These are phyloP conservation scores for Tieghemiomyces parasiticus DNA, from an alignment of 192 early-diverging fungal species.

Conservation along the genomic window DNA sequence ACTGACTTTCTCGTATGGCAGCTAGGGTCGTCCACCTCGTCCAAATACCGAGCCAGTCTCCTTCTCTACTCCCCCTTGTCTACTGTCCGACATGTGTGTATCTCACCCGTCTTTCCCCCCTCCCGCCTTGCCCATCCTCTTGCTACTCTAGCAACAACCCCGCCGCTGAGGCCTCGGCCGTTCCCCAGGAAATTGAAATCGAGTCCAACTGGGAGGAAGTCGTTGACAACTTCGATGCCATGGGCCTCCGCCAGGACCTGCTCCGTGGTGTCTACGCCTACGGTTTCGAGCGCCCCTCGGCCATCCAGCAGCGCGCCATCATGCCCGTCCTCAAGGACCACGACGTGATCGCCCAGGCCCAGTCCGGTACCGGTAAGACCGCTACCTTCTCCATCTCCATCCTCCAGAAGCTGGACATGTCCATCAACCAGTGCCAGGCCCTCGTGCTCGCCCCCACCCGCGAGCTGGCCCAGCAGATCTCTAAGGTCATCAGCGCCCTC, in stretches of 20 bases:
- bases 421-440: slow-evolving; percentile 72
- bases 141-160: no score
- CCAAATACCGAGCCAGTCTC: no score
- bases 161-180: neutral
- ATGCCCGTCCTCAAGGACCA: slow-evolving; percentile 85
- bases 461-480: slow-evolving; percentile 96
- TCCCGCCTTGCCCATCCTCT: no score
- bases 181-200: slow-evolving; percentile 13
- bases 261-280: slow-evolving; percentile 97
- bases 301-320: slow-evolving; percentile 95
- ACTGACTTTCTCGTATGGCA: no score
- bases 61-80: no score
- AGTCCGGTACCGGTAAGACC: slow-evolving; percentile 99
- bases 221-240: slow-evolving; percentile 91
- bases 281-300: slow-evolving; percentile 94
- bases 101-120: no score
- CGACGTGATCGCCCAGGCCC: slow-evolving; percentile 99
- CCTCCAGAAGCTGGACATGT: slow-evolving; percentile 80
- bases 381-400: slow-evolving; percentile 99
- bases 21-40: no score
- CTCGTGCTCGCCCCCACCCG: slow-evolving; percentile 95
- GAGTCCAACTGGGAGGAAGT: slow-evolving; percentile 92
- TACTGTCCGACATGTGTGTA: no score
- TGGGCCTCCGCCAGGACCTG: slow-evolving; percentile 78
- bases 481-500: slow-evolving; percentile 87